phyloP scores from a whole-genome alignment of 768 basidiomycete genomes.

The Phaeotremella skinneri region DNA sequence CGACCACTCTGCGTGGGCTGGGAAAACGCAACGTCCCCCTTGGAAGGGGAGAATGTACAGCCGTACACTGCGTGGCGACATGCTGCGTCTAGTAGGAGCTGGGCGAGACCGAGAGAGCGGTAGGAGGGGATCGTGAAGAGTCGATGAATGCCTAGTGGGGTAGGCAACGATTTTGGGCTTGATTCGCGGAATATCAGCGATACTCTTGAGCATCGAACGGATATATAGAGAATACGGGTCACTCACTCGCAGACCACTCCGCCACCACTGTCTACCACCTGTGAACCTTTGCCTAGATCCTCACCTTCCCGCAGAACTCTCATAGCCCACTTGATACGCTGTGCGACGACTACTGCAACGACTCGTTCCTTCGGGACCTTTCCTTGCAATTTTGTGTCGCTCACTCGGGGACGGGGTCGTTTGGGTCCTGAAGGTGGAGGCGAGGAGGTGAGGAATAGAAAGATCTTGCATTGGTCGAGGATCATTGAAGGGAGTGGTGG shows the following conservation, averaged over 20 bases:
- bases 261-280: constrained; percentile 30
- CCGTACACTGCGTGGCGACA: constrained; percentile 44
- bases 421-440: constrained; percentile 30
- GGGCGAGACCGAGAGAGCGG: constrained; percentile 32
- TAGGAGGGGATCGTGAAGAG: constrained; percentile 45
- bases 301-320: constrained; percentile 31
- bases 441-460: constrained; percentile 44
- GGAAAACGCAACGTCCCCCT: constrained; percentile 46
- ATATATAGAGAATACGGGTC: background rate
- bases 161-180: constrained; percentile 39
- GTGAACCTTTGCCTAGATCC: background rate
- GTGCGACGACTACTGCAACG: constrained; percentile 44
- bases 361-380: constrained; percentile 32
- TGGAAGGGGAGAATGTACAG: constrained; percentile 27
- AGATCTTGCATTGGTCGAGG: constrained; percentile 44
- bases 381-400: constrained; percentile 9
- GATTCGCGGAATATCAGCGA: background rate
- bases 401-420: background rate
- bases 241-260: constrained; percentile 49
- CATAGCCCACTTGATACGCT: constrained; percentile 48
- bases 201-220: background rate
- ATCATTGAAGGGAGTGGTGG: constrained; percentile 42
- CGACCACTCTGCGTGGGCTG: constrained; percentile 48
- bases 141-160: constrained; percentile 48
- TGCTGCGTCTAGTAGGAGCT: constrained; percentile 35